These are phyloP conservation scores for Bondarzewia mesenterica DNA, from an alignment of 1,284 basidiomycete genomes.

Conservation along the genomic window DNA sequence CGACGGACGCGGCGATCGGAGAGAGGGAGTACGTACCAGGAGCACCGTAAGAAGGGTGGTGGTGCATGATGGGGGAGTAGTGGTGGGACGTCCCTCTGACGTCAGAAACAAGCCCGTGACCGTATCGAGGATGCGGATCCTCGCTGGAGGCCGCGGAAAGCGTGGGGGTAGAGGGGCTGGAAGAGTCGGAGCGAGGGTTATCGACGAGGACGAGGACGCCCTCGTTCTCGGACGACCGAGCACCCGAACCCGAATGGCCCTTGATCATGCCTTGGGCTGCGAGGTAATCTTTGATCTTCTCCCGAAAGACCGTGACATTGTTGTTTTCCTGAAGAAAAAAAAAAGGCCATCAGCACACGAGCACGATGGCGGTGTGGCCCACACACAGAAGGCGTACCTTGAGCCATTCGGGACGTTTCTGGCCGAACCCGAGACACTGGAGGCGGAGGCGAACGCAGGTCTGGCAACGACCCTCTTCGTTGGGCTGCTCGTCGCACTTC, in stretches of 20 bases:
- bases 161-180: constrained; percentile 47
- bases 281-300: constrained; percentile 70
- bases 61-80: constrained; percentile 17
- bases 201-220: constrained; percentile 45
- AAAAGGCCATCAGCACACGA: constrained; percentile 6
- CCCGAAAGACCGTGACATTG: constrained; percentile 57
- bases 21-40: constrained; percentile 1
- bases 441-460: constrained; percentile 72
- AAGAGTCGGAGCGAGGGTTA: constrained; percentile 35
- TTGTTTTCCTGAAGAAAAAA: constrained; percentile 46
- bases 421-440: constrained; percentile 80
- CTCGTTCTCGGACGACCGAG: constrained; percentile 46
- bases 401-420: constrained; percentile 79
- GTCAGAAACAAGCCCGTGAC: neutral
- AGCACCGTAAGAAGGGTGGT: constrained; percentile 9
- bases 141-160: constrained; percentile 38
- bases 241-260: constrained; percentile 64
- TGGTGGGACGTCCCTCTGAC: constrained; percentile 16
- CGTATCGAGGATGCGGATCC: constrained; percentile 24
- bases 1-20: neutral
- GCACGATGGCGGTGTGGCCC: constrained; percentile 3
- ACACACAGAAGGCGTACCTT: constrained; percentile 38
- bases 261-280: constrained; percentile 80
- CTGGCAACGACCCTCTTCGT: constrained; percentile 53
- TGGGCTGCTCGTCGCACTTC: constrained; percentile 78